These are phyloP conservation scores for Cardamine resedifolia DNA, from an alignment of 345 rosid species.

Conservation along the genomic window DNA sequence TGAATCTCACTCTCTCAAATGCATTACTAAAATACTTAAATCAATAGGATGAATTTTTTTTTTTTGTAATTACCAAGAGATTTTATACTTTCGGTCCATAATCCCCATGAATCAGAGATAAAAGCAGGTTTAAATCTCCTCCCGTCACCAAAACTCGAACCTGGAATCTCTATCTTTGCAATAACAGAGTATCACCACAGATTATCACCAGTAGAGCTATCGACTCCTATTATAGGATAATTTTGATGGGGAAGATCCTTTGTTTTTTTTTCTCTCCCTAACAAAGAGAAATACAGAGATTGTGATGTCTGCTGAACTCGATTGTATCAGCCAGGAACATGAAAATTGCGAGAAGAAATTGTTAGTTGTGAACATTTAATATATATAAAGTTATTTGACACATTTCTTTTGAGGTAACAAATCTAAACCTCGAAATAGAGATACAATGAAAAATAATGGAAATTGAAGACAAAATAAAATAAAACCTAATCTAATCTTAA, in stretches of 20 bases:
- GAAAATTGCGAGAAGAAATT: neutral
- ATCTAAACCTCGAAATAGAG: neutral
- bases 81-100: too few relatives aligned
- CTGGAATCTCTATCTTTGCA: too few relatives aligned
- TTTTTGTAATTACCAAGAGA: too few relatives aligned
- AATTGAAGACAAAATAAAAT: neutral
- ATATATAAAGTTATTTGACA: neutral
- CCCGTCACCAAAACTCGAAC: too few relatives aligned
- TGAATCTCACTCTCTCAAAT: neutral
- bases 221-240: too few relatives aligned
- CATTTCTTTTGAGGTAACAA: neutral
- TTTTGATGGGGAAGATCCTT: constrained; percentile 15
- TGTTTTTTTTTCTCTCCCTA: neutral
- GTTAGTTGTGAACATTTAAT: constrained; percentile 19
- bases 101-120: too few relatives aligned
- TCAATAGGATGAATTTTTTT: neutral
- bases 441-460: neutral
- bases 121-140: too few relatives aligned
- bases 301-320: constrained; percentile 34
- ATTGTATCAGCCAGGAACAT: constrained; percentile 28
- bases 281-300: neutral
- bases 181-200: too few relatives aligned
- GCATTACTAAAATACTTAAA: neutral
- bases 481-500: neutral
- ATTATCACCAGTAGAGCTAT: too few relatives aligned